Percentiles rank a stretch among this genome's conserved stretches.
Evolutionary conservation across 1,284 basidiomycete species (phyloP).

Genomic region (Taiwanofungus camphoratus): DNA sequence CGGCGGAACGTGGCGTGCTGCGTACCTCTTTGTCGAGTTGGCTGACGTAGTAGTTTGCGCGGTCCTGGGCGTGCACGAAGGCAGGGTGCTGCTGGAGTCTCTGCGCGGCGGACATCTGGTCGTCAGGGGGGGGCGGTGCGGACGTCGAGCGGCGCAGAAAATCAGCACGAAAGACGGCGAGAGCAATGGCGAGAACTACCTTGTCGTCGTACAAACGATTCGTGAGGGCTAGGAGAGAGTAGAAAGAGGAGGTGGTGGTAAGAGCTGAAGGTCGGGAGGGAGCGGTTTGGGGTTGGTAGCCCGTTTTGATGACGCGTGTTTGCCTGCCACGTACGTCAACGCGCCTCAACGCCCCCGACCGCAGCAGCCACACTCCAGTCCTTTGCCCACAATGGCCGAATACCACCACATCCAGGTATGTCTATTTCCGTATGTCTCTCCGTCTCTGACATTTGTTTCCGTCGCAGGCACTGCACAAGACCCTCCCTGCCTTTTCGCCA

Average conservation of each 20-base stretch:
- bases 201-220: constrained; percentile 12
- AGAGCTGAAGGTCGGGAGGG: constrained; percentile 17
- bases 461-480: constrained; percentile 44
- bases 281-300: constrained; percentile 34
- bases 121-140: constrained; percentile 11
- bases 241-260: constrained; percentile 12
- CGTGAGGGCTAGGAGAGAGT: constrained; percentile 11
- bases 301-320: constrained; percentile 46
- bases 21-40: constrained; percentile 94
- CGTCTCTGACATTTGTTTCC: constrained; percentile 8
- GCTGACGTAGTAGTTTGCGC: constrained; percentile 68
- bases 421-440: constrained; percentile 10
- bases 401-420: constrained; percentile 39
- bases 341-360: constrained; percentile 23
- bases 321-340: constrained; percentile 27
- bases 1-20: not conserved
- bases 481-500: constrained; percentile 61
- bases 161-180: constrained; percentile 3
- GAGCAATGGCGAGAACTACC: constrained; percentile 11
- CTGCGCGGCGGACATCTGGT: constrained; percentile 70
- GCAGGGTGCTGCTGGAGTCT: constrained; percentile 82
- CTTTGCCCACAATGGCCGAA: constrained; percentile 31
- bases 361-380: constrained; percentile 19
- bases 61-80: constrained; percentile 73
- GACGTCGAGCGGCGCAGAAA: not conserved